These are phyloP conservation scores for Penicillium sp. DNA, from an alignment of 2,329 filamentous ascomycete genomes.

Conservation along the genomic window DNA sequence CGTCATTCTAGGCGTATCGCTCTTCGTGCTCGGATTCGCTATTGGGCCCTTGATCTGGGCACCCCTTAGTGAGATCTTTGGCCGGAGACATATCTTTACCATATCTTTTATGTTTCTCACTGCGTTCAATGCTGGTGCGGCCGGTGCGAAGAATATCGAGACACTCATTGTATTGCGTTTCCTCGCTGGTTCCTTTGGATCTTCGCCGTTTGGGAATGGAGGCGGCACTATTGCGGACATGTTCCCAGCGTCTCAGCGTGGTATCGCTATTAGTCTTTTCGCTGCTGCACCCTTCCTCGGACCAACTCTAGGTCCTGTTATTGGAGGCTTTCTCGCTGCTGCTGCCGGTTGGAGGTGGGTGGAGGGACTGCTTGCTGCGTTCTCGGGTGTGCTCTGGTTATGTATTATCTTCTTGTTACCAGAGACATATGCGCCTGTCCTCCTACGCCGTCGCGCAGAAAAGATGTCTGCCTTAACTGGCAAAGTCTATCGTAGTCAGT, in stretches of 20 bases:
- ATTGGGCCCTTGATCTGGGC: conserved; percentile 65
- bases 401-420: conserved; percentile 21
- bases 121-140: conserved; percentile 59
- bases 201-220: conserved; percentile 49
- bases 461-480: conserved; percentile 27
- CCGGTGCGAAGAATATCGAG: conserved; percentile 55
- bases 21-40: conserved; percentile 62
- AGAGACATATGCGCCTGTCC: conserved; percentile 32
- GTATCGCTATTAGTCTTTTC: conserved; percentile 61
- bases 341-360: conserved; percentile 33
- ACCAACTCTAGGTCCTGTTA: conserved; percentile 28
- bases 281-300: conserved; percentile 65
- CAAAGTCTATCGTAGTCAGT: conserved; percentile 25
- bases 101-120: conserved; percentile 52
- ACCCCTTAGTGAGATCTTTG: conserved; percentile 63
- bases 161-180: conserved; percentile 63
- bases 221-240: conserved; percentile 57
- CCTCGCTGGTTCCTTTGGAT: conserved; percentile 60
- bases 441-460: conserved; percentile 29
- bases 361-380: conserved; percentile 29
- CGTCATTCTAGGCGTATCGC: conserved; percentile 60
- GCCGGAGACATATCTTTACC: conserved; percentile 45
- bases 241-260: conserved; percentile 53
- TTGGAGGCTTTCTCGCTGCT: conserved; percentile 31
- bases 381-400: conserved; percentile 31